Percentiles rank a stretch among this genome's conserved stretches.
Conservation (phyloP, 1,284 basidiomycete genomes). For the Xerocomus nothofagi region DNA sequence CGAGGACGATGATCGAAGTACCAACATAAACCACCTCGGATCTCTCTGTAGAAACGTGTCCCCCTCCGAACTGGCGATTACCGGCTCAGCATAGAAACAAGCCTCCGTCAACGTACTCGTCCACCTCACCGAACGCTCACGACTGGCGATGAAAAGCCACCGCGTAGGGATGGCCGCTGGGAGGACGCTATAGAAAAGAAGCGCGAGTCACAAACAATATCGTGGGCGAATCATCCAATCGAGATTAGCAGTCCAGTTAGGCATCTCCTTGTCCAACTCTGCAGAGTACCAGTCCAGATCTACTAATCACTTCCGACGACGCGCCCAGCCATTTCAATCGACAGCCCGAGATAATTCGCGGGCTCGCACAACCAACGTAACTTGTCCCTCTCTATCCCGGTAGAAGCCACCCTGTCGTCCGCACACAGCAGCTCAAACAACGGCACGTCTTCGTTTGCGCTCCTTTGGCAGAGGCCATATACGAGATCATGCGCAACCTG, state of each 20-base stretch:
- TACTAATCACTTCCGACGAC: constrained; percentile 8
- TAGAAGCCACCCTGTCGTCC: constrained; percentile 28
- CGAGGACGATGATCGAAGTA: constrained; percentile 35
- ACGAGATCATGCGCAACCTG: constrained; percentile 45
- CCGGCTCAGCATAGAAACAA: neutral
- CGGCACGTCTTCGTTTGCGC: constrained; percentile 26
- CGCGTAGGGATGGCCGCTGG: neutral
- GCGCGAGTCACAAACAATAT: too few species aligned
- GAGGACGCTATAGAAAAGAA: constrained; percentile 7
- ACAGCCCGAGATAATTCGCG: constrained; percentile 40
- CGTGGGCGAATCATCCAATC: constrained; percentile 11
- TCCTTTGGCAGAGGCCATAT: constrained; percentile 41
- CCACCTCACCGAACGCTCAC: neutral
- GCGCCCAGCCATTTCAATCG: constrained; percentile 37
- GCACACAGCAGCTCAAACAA: constrained; percentile 37
- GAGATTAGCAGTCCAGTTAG: constrained; percentile 9
- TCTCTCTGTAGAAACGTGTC: neutral
- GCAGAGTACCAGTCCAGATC: too few species aligned
- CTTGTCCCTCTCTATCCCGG: constrained; percentile 28
- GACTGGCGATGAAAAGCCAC: neutral
- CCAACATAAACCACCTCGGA: neutral
- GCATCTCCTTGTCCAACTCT: neutral
- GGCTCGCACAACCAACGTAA: constrained; percentile 40
- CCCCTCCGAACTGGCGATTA: neutral
- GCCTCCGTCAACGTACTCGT: neutral